phyloP scores from a whole-genome alignment of 2,329 filamentous ascomycete species.

The Trichophyton simii region DNA sequence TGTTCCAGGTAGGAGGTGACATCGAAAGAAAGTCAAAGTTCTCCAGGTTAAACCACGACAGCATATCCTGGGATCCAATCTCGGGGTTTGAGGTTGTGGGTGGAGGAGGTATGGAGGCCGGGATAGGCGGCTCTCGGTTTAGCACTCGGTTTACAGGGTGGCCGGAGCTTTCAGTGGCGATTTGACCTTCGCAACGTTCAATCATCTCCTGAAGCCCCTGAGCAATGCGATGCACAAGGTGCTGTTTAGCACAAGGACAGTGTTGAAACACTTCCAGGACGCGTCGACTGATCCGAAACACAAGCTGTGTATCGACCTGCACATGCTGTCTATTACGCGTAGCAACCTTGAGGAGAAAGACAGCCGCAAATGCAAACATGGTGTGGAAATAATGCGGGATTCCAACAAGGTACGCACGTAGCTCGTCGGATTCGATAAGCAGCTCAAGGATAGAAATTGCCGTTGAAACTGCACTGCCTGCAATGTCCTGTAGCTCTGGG shows the following conservation, averaged over 20 bases:
- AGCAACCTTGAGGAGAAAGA: constrained; percentile 30
- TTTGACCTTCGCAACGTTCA: constrained; percentile 7
- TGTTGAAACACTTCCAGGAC: constrained; percentile 21
- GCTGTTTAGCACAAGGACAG: constrained; percentile 20
- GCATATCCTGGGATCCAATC: constrained; percentile 5
- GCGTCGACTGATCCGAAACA: constrained; percentile 18
- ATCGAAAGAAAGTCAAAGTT: constrained; percentile 13
- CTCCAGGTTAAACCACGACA: constrained; percentile 10
- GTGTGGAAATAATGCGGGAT: constrained; percentile 34
- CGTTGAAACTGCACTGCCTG: constrained; percentile 17
- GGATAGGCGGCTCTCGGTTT: background rate
- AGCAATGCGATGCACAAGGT: constrained; percentile 24
- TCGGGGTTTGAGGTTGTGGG: constrained; percentile 1
- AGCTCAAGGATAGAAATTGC: constrained; percentile 30
- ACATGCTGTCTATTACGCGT: constrained; percentile 28
- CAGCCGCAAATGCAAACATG: constrained; percentile 32
- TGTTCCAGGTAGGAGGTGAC: constrained; percentile 10
- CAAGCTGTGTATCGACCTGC: constrained; percentile 19
- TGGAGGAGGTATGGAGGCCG: background rate
- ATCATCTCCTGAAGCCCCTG: constrained; percentile 23
- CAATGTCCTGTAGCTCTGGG: constrained; percentile 9
- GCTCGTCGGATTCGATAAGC: constrained; percentile 26
- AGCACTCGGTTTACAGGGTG: background rate
- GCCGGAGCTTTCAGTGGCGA: background rate
- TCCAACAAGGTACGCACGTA: constrained; percentile 26